These are phyloP conservation scores for Rhizophagus prolifer DNA, from an alignment of 192 early-diverging fungal genomes.

Conservation along the genomic window DNA sequence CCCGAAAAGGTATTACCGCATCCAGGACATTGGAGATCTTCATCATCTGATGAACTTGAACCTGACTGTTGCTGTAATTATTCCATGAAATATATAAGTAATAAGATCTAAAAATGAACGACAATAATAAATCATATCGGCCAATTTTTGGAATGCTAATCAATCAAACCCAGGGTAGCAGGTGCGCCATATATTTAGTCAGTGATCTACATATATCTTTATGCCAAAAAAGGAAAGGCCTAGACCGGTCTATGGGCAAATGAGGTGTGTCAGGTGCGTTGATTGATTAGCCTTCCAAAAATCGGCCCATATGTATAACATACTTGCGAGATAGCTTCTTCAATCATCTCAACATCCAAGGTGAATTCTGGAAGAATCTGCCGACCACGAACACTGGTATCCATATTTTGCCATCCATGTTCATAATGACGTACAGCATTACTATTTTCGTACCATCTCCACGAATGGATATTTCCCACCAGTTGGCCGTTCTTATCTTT, in stretches of 20 bases:
- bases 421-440: slow-evolving; percentile 8
- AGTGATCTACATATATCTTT: too few relatives aligned
- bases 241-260: too few relatives aligned
- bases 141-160: too few relatives aligned
- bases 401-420: slow-evolving; percentile 5
- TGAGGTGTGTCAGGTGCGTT: too few relatives aligned
- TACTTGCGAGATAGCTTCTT: slow-evolving; percentile 6
- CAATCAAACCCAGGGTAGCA: too few relatives aligned
- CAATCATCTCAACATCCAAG: slow-evolving; percentile 1
- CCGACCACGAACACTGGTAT: not conserved
- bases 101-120: not conserved
- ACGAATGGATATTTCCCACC: not conserved
- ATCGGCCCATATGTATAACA: slow-evolving; percentile 10
- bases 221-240: too few relatives aligned
- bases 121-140: slow-evolving; percentile 2
- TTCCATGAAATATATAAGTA: slow-evolving; percentile 8
- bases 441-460: not conserved
- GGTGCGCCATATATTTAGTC: too few relatives aligned
- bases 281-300: too few relatives aligned
- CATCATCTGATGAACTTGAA: not conserved
- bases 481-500: not conserved
- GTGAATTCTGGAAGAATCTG: not conserved
- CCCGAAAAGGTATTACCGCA: too few relatives aligned
- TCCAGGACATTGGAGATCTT: too few relatives aligned
- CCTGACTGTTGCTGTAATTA: slow-evolving; percentile 10